Base-by-base conservation (phyloP, 2,329 filamentous ascomycete genomes). In the Thermothelomyces thermophilus region DNA sequence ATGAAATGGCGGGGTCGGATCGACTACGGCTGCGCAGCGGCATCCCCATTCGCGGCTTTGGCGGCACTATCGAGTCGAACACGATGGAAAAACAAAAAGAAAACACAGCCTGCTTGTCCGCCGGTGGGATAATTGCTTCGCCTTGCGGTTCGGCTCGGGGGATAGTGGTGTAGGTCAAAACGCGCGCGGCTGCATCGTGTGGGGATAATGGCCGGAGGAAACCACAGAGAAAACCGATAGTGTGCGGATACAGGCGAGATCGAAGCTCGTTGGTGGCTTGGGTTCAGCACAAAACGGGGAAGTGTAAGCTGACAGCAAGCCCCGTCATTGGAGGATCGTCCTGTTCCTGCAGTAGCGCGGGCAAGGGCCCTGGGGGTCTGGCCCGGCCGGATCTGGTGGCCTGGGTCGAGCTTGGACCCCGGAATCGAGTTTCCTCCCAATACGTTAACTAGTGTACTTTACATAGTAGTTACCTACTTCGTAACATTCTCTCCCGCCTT, bases 291-390 rank as follows among this genome's bases (percentile, higher is more conserved):
- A 40, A 46, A 45, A 52, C 33, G 6, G 35, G 50, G 50, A 52
- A 52, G 40, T 13, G 36, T 37, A 13, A 14, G 41, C 36, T 45
- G 16, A 24, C 9, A 5, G 9, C 5, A 9, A 33, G 16, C 20
- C 16, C 31, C 20, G 16, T 20, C 22, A 46, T 50, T 43, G 46
- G 39, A 3, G 1, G 40, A 24, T 36, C 14, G 37, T 5, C 19
- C 4, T 5, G 51, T 47, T 36, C 51, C 51, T 53, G 51, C 47
- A 53, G 36, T 53, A 53, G 51, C 34, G 46, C 24, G 10, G 30
- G 10, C 33, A 8, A 7, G 37, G 41, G 16, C 26, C 16, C 9
- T 19, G 20, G 11, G 8, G 11, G 8, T 40, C 39, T 51, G 36
- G 48, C 36, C 31, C 36, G 26, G 22, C 30, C 20, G 30, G 30